Base-by-base conservation (phyloP, 2,329 filamentous ascomycete genomes). In the Davidsoniella neocaledoniae region DNA sequence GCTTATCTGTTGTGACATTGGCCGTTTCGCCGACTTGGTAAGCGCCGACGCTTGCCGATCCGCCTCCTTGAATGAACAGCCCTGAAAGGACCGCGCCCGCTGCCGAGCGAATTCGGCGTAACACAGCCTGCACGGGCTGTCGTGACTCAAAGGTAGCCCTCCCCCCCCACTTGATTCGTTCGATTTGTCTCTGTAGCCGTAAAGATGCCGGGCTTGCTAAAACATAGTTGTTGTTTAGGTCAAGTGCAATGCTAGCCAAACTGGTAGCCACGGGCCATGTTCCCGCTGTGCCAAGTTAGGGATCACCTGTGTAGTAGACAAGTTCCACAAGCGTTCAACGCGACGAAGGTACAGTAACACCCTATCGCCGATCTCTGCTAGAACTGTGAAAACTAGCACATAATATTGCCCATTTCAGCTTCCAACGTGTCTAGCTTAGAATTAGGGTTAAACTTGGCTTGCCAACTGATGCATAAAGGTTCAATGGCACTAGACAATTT, bases 251-350 rank as follows among this genome's bases (percentile, higher is more conserved):
- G 61, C 66, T 16, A 67, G 64, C 55, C 55, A 60, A 12, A 57
- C 59, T 9, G 56, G 60, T 2, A 65, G 65, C 46, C 61, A 68
- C 17, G 48, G 42, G 55, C 64, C 66, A 25, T 71, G 68, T 49
- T 64, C 68, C 52, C 63, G 68, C 43, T 71, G 68, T 53, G 58
- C 63, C 51, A 71, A 70, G 59, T 58, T 70, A 21, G 58, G 64
- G 38, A 58, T 69, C 26, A 56, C 62, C 16, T 71, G 68, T 48
- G 63, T 70, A 9, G 66, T 71, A 26, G 68, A 71, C 56, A 70
- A 67, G 56, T 62, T 63, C 45, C 68, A 71, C 52, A 71, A 70
- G 58, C 62, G 68, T 53, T 62, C 67, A 39, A 69, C 68, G 4
- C 66, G 64, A 53, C 58, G 66, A 60, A 70, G 68, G 68, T 68